These are phyloP conservation scores for Climacium dendroides DNA, from an alignment of 225 moss, liverwort and hornwort genomes.

Conservation along the genomic window DNA sequence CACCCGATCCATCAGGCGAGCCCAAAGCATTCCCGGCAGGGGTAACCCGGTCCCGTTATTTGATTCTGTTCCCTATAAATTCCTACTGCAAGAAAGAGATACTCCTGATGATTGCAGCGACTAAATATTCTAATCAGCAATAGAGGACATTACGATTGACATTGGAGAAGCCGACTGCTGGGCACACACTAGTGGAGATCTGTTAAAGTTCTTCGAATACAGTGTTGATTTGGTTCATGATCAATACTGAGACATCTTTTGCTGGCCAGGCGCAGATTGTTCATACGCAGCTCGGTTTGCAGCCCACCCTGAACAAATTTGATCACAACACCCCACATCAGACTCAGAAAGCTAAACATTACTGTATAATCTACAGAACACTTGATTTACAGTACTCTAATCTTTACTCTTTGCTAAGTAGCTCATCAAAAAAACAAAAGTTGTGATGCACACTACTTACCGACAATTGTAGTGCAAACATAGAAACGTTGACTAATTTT, in stretches of 20 bases:
- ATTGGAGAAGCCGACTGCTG: neutral
- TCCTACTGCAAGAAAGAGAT: neutral
- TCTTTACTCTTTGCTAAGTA: no score
- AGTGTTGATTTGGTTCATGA: neutral
- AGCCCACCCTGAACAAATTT: constrained; percentile 1
- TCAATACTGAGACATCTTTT: constrained; percentile 11
- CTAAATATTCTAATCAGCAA: neutral
- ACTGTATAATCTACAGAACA: neutral
- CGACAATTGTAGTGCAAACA: neutral
- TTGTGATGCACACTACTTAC: no score
- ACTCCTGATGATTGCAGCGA: neutral
- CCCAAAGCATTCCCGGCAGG: neutral
- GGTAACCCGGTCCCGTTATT: neutral
- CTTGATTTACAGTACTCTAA: neutral
- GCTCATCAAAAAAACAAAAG: neutral
- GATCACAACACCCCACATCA: neutral
- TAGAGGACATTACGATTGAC: neutral
- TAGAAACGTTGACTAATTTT: no score
- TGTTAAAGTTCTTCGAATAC: neutral
- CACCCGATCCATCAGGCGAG: neutral
- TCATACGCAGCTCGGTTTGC: constrained; percentile 6
- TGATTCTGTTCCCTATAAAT: neutral
- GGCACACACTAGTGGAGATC: neutral
- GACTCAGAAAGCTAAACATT: neutral
- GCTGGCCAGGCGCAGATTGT: neutral